Evolutionary conservation across 202 grass and related monocot genomes (phyloP).

Genomic region (Thinopyrum obtusiflorum): DNA sequence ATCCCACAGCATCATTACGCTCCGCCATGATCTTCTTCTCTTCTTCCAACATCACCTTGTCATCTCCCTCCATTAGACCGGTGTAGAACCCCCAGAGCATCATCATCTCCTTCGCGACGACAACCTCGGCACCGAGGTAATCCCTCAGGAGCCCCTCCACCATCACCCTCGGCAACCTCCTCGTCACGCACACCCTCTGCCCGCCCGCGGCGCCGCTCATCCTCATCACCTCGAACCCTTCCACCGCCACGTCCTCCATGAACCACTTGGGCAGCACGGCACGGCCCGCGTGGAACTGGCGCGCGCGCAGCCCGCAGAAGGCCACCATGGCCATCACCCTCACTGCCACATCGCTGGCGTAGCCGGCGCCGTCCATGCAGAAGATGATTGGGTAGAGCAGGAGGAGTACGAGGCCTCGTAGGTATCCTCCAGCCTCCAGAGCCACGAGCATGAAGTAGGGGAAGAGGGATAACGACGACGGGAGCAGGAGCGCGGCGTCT

Average conservation of each 20-base stretch:
- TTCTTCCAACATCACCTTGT: not conserved
- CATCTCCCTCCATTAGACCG: slow-evolving; percentile 33
- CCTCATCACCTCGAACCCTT: slow-evolving; percentile 36
- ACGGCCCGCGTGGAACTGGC: slow-evolving; percentile 35
- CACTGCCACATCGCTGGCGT: not conserved
- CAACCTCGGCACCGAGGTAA: slow-evolving; percentile 41
- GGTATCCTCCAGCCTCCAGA: slow-evolving; percentile 1
- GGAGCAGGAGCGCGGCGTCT: slow-evolving; percentile 34
- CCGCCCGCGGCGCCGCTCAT: not conserved
- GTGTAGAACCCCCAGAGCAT: slow-evolving; percentile 50
- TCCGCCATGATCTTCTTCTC: not conserved
- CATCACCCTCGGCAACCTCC: slow-evolving; percentile 66
- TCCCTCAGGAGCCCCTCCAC: slow-evolving; percentile 58
- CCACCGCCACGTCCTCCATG: slow-evolving; percentile 48
- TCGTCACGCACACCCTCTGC: slow-evolving; percentile 35
- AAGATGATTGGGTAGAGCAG: slow-evolving; percentile 47
- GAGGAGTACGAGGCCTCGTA: slow-evolving; percentile 49
- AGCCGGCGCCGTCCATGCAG: not conserved
- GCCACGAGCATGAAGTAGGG: slow-evolving; percentile 84
- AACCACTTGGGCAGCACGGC: slow-evolving; percentile 74
- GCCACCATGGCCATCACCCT: slow-evolving; percentile 42
- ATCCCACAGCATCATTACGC: not conserved
- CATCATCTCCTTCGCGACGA: slow-evolving; percentile 49
- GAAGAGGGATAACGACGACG: slow-evolving; percentile 26
- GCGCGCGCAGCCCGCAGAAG: slow-evolving; percentile 46